Evolutionary conservation across 2,329 filamentous ascomycete genomes (phyloP).

Genomic region (Pseudonectria foliicola): DNA sequence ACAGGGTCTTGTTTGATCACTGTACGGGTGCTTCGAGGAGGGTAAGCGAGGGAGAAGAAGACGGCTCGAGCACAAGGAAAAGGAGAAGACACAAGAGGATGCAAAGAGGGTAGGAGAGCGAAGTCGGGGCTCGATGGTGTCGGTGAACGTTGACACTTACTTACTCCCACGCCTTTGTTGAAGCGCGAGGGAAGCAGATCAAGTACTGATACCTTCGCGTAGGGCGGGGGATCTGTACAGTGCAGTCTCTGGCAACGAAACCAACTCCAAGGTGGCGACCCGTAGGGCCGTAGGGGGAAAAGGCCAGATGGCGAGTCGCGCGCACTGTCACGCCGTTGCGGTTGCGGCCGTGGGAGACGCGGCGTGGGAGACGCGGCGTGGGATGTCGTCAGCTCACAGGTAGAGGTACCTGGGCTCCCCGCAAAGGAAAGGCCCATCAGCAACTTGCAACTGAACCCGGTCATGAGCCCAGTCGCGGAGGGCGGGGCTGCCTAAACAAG

Average conservation of each 20-base stretch:
- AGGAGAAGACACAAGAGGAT: constrained; percentile 10
- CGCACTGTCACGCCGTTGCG: too few relatives aligned
- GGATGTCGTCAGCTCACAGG: not conserved
- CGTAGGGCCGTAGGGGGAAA: too few relatives aligned
- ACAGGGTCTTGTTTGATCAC: too few relatives aligned
- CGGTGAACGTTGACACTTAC: constrained; percentile 11
- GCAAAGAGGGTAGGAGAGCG: constrained; percentile 10
- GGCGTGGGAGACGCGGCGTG: too few relatives aligned
- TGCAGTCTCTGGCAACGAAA: too few relatives aligned
- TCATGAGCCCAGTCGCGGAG: constrained; percentile 14
- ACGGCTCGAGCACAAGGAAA: constrained; percentile 4
- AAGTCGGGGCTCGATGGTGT: constrained; percentile 17
- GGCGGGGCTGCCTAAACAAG: constrained; percentile 18
- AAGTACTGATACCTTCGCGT: constrained; percentile 12
- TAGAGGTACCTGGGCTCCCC: constrained; percentile 14
- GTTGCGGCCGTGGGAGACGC: too few relatives aligned
- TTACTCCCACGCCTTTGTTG: constrained; percentile 19
- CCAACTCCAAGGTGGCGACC: too few relatives aligned
- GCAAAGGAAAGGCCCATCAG: constrained; percentile 11
- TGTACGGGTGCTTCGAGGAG: constrained; percentile 4
- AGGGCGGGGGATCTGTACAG: constrained; percentile 9
- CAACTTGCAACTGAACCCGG: constrained; percentile 8
- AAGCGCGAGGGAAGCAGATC: constrained; percentile 18
- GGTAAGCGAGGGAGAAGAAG: constrained; percentile 4
- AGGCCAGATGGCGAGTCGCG: too few relatives aligned